Evolutionary conservation across 2,329 filamentous ascomycete genomes (phyloP).

Genomic region (Aschersonia sp.): DNA sequence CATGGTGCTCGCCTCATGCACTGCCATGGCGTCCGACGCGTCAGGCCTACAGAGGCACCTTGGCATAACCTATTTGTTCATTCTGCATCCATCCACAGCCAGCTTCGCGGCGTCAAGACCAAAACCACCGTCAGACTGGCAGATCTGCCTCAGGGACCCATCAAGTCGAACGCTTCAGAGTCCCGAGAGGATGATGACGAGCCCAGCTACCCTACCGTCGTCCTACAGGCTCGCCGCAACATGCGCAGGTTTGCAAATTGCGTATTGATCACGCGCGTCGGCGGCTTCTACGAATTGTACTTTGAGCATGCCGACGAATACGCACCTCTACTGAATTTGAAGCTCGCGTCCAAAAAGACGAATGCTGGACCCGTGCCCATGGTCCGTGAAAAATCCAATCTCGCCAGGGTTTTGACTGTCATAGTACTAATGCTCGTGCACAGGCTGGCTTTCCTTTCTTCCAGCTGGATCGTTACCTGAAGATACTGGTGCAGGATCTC

Average conservation of each 20-base stretch:
- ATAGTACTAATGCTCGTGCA: not conserved
- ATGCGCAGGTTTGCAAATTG: slow-evolving; percentile 87
- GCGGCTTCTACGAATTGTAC: slow-evolving; percentile 95
- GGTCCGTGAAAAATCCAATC: slow-evolving; percentile 33
- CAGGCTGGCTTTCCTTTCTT: slow-evolving; percentile 87
- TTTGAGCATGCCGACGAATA: slow-evolving; percentile 89
- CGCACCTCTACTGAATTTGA: slow-evolving; percentile 74
- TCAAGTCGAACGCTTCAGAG: slow-evolving; percentile 8
- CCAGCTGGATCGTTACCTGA: slow-evolving; percentile 84
- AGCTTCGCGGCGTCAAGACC: slow-evolving; percentile 36
- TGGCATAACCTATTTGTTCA: not conserved
- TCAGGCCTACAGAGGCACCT: too few relatives aligned
- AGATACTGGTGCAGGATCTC: slow-evolving; percentile 80
- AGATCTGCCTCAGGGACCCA: slow-evolving; percentile 40
- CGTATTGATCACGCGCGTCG: slow-evolving; percentile 80
- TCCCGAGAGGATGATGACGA: slow-evolving; percentile 15
- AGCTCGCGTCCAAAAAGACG: slow-evolving; percentile 71
- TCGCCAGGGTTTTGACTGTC: slow-evolving; percentile 3
- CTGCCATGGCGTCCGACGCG: not conserved
- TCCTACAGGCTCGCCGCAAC: slow-evolving; percentile 75
- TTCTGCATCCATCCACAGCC: not conserved
- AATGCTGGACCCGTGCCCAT: slow-evolving; percentile 68
- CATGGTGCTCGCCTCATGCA: slow-evolving; percentile 2
- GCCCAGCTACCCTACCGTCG: slow-evolving; percentile 66
- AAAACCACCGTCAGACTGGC: slow-evolving; percentile 36